phyloP scores from a whole-genome alignment of 1,284 basidiomycete genomes.

The Leccinum ponderosum region DNA sequence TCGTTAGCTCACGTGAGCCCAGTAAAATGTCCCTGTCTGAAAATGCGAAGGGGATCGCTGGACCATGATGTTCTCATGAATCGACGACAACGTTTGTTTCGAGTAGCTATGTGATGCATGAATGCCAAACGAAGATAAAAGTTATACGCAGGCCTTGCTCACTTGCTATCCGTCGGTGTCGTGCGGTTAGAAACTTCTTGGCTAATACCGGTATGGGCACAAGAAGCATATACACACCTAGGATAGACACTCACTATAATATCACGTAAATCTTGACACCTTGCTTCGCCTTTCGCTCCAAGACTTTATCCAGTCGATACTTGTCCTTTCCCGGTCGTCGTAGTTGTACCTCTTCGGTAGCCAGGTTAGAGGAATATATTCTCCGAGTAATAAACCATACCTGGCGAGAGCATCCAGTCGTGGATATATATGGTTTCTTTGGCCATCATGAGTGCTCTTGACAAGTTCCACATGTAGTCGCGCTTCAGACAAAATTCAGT shows the following conservation, averaged over 20 bases:
- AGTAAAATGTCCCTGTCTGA: constrained; percentile 96
- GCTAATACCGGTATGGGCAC: constrained; percentile 40
- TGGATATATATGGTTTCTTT: constrained; percentile 91
- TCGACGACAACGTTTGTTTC: constrained; percentile 81
- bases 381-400: constrained; percentile 36
- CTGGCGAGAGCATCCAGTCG: constrained; percentile 94
- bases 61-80: constrained; percentile 95
- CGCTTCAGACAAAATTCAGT: constrained; percentile 47
- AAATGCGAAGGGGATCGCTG: constrained; percentile 98
- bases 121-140: constrained; percentile 13
- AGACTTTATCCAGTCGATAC: constrained; percentile 86
- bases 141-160: constrained; percentile 28
- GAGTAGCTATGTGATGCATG: constrained; percentile 63
- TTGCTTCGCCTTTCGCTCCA: constrained; percentile 93
- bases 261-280: constrained; percentile 98
- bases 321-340: constrained; percentile 82
- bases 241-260: constrained; percentile 66
- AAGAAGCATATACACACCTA: background rate
- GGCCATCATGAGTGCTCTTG: constrained; percentile 88
- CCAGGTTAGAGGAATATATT: constrained; percentile 1
- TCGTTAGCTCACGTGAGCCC: constrained; percentile 79
- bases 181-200: constrained; percentile 98
- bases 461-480: constrained; percentile 98
- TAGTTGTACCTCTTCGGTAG: constrained; percentile 72
- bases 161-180: constrained; percentile 92